These are phyloP conservation scores for Mycena albidolilacea DNA, from an alignment of 768 basidiomycete species.

Conservation along the genomic window DNA sequence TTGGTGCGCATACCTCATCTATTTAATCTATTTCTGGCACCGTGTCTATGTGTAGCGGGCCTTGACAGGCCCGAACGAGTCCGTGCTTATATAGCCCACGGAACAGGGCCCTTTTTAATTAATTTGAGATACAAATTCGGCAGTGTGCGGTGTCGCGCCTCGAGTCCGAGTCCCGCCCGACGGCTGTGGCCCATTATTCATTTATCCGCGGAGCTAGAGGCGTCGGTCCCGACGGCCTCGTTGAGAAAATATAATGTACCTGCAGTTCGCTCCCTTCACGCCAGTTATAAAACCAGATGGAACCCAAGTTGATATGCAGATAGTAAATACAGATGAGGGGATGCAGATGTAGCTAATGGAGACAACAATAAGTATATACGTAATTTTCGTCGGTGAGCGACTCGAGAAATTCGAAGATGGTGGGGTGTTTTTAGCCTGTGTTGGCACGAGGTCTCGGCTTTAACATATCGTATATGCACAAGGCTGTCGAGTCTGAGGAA, in stretches of 20 bases:
- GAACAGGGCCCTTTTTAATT: too few relatives aligned
- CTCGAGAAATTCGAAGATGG: background rate
- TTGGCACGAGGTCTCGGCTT: conserved; percentile 35
- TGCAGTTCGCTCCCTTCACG: background rate
- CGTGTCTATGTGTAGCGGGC: too few relatives aligned
- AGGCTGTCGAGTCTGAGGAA: conserved; percentile 33
- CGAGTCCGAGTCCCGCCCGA: too few relatives aligned
- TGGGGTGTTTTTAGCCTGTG: conserved; percentile 21
- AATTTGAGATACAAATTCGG: too few relatives aligned
- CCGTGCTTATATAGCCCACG: too few relatives aligned
- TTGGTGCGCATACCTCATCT: too few relatives aligned
- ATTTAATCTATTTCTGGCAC: too few relatives aligned
- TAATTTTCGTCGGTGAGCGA: conserved; percentile 20
- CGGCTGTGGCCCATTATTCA: too few relatives aligned
- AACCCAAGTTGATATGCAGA: conserved; percentile 13
- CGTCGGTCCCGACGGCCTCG: too few relatives aligned
- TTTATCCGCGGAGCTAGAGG: too few relatives aligned
- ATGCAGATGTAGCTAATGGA: conserved; percentile 17
- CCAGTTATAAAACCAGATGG: background rate
- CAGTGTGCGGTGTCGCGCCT: too few relatives aligned
- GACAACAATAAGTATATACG: conserved; percentile 9
- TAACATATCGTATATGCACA: conserved; percentile 41
- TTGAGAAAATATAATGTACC: background rate
- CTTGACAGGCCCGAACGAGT: too few relatives aligned
- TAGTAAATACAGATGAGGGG: conserved; percentile 30